phyloP scores from a whole-genome alignment of 495 filamentous ascomycete genomes.

The Achaetomiella virescens region DNA sequence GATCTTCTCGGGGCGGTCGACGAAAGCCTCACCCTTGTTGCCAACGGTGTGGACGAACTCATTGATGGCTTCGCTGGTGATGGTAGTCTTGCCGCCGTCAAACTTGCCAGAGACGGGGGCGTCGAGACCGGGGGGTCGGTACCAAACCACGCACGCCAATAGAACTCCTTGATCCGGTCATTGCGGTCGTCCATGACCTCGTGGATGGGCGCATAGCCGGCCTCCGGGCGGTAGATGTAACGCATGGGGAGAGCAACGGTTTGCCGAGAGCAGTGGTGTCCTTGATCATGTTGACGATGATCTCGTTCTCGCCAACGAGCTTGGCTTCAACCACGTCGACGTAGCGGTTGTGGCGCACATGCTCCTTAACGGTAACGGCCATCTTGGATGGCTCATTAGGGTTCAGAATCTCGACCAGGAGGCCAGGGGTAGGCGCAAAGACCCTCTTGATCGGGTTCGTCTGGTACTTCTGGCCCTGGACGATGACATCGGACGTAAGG shows the following conservation, averaged over 20 bases:
- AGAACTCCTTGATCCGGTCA: conserved; percentile 95
- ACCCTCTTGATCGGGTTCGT: conserved; percentile 91
- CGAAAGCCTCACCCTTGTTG: conserved; percentile 97
- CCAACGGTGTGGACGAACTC: conserved; percentile 98
- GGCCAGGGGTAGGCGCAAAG: conserved; percentile 74
- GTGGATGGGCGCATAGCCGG: conserved; percentile 88
- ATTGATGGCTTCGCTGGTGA: conserved; percentile 87
- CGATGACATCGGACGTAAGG: conserved; percentile 90
- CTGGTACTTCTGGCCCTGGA: conserved; percentile 94
- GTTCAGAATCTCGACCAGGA: conserved; percentile 80
- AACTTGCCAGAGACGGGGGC: conserved; percentile 77
- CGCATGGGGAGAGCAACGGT: conserved; percentile 68
- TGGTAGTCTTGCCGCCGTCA: conserved; percentile 75
- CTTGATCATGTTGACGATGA: conserved; percentile 80
- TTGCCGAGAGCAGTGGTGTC: conserved; percentile 75
- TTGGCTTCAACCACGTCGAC: conserved; percentile 81
- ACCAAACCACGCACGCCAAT: conserved; percentile 95
- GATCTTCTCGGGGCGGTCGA: conserved; percentile 90
- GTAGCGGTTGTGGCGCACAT: conserved; percentile 54
- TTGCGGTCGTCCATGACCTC: conserved; percentile 95
- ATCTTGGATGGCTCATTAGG: conserved; percentile 75
- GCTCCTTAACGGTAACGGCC: conserved; percentile 67
- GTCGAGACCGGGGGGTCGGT: conserved; percentile 79
- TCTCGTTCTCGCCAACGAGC: conserved; percentile 66
- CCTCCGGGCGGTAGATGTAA: conserved; percentile 89